Conservation (phyloP, 1,284 basidiomycete species). For the Ustilago sp. region DNA sequence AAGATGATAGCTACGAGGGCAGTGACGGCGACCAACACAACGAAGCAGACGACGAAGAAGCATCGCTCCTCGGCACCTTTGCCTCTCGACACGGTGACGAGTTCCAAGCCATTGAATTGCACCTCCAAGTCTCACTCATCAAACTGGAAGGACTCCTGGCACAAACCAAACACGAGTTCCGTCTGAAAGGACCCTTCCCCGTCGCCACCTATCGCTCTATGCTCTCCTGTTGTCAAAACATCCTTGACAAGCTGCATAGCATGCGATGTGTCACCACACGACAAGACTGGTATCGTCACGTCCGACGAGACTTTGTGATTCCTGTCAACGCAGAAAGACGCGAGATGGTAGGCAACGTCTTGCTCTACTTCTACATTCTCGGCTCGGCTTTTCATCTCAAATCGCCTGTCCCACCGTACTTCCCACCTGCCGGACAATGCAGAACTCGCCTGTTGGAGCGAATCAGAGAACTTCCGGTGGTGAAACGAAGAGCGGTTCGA, state of each 20-base stretch:
- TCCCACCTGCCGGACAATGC: constrained; percentile 88
- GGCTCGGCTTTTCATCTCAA: constrained; percentile 88
- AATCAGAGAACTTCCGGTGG: constrained; percentile 77
- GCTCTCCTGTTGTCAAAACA: constrained; percentile 85
- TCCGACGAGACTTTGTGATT: constrained; percentile 80
- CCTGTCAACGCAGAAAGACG: constrained; percentile 81
- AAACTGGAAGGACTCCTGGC: constrained; percentile 76
- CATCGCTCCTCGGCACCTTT: constrained; percentile 41
- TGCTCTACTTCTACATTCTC: constrained; percentile 89
- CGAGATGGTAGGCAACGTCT: constrained; percentile 89
- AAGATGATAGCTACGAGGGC: constrained; percentile 12
- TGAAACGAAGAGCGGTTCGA: constrained; percentile 75
- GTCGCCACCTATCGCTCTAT: constrained; percentile 83
- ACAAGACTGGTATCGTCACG: constrained; percentile 87
- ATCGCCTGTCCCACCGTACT: constrained; percentile 90
- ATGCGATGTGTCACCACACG: constrained; percentile 94
- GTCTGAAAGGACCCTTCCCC: constrained; percentile 77
- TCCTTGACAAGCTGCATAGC: constrained; percentile 80
- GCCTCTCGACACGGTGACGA: constrained; percentile 45
- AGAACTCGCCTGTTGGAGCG: constrained; percentile 77
- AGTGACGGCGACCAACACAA: constrained; percentile 1
- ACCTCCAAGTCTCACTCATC: constrained; percentile 89
- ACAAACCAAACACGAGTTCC: constrained; percentile 91
- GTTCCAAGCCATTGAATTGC: constrained; percentile 80
- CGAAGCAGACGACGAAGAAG: constrained; percentile 39